Conservation (phyloP, 2,329 filamentous ascomycete species). For the Arachnomyces sp. region DNA sequence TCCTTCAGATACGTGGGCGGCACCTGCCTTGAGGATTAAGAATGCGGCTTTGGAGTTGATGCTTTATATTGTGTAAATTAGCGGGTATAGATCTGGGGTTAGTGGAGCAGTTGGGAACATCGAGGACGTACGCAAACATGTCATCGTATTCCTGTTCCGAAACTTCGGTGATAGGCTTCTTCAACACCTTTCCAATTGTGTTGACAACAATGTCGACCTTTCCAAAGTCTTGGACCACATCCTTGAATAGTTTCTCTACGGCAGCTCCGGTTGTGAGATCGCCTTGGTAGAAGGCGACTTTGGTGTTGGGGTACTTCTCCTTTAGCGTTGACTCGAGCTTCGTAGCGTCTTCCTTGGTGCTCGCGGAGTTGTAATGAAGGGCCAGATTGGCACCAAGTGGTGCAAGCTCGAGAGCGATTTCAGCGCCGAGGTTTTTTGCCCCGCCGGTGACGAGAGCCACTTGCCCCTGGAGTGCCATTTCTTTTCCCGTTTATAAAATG, state of each 20-base stretch:
- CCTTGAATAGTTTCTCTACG: slow-evolving; percentile 35
- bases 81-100: neutral
- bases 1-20: slow-evolving; percentile 35
- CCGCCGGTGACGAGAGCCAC: slow-evolving; percentile 37
- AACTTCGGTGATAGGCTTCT: slow-evolving; percentile 39
- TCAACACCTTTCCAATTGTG: slow-evolving; percentile 43
- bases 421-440: slow-evolving; percentile 36
- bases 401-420: slow-evolving; percentile 31
- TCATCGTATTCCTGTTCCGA: slow-evolving; percentile 40
- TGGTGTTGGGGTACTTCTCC: slow-evolving; percentile 22
- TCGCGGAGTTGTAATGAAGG: slow-evolving; percentile 36
- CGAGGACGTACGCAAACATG: slow-evolving; percentile 37
- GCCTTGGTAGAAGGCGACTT: slow-evolving; percentile 36
- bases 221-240: slow-evolving; percentile 34
- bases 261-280: slow-evolving; percentile 36
- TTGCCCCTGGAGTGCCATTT: slow-evolving; percentile 32
- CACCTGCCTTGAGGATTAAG: slow-evolving; percentile 38
- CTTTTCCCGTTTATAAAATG: slow-evolving; percentile 15
- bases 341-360: slow-evolving; percentile 29
- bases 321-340: slow-evolving; percentile 32
- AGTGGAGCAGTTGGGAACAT: neutral
- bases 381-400: slow-evolving; percentile 29
- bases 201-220: slow-evolving; percentile 44
- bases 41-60: slow-evolving; percentile 42
- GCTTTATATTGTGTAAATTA: slow-evolving; percentile 13